phyloP scores from a whole-genome alignment of 495 filamentous ascomycete species.

The Podospora comata region DNA sequence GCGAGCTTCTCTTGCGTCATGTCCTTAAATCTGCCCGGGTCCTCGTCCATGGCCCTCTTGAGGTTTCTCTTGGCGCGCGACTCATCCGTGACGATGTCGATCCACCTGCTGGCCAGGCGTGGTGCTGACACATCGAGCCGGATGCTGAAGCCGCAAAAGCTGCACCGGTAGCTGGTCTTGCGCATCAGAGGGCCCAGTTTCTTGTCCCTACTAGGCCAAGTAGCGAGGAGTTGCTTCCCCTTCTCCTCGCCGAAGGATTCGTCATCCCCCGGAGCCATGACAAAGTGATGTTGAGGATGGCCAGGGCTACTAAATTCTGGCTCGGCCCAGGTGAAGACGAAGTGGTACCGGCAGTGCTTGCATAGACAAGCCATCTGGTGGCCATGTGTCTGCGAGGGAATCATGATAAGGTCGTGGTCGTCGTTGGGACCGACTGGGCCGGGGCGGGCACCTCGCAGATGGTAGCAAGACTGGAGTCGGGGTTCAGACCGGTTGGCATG shows the following conservation, averaged over 20 bases:
- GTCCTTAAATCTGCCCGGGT: conserved; percentile 59
- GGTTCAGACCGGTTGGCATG: background rate
- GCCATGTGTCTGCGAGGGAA: conserved; percentile 25
- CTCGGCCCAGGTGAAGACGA: conserved; percentile 21
- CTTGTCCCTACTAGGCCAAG: background rate
- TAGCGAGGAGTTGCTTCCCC: conserved; percentile 27
- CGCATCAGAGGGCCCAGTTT: conserved; percentile 11
- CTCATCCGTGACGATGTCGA: conserved; percentile 56
- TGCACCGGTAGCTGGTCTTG: conserved; percentile 55
- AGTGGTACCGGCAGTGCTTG: conserved; percentile 35
- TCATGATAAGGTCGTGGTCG: conserved; percentile 29
- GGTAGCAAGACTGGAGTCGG: background rate
- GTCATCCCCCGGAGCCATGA: conserved; percentile 9
- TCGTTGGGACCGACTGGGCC: background rate
- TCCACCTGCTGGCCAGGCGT: conserved; percentile 47
- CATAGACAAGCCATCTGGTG: conserved; percentile 29
- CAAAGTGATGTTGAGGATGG: conserved; percentile 30
- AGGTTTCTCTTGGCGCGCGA: conserved; percentile 52
- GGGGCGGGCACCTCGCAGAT: conserved; percentile 18
- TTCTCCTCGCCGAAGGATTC: background rate
- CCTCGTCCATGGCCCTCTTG: conserved; percentile 48
- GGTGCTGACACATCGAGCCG: conserved; percentile 52
- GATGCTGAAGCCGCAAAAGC: conserved; percentile 33
- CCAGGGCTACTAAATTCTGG: background rate
- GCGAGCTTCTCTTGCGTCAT: conserved; percentile 31